Evolutionary conservation across 371 early-diverging fungal genomes (phyloP).

Genomic region (Sanchytrium tribonematis): DNA sequence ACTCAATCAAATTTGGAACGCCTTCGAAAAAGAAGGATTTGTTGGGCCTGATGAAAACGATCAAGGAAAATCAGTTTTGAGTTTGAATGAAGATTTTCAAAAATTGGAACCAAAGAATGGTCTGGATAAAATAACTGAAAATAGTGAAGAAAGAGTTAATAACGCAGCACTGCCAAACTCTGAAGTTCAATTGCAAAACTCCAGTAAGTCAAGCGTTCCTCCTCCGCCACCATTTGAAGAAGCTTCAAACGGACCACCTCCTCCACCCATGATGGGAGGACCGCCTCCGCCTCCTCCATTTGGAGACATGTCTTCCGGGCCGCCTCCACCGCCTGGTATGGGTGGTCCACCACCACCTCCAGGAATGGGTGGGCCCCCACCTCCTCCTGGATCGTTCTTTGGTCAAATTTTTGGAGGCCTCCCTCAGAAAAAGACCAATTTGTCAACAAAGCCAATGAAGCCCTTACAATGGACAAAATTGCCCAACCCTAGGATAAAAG

Average conservation of each 20-base stretch:
- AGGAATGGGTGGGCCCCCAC: slow-evolving; percentile 1
- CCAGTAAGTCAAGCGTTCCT: slow-evolving; percentile 4
- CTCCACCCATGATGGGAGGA: neutral
- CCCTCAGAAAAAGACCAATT: slow-evolving; percentile 13
- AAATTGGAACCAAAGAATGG: neutral
- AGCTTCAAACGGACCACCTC: slow-evolving; percentile 3
- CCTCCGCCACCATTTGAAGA: slow-evolving; percentile 7
- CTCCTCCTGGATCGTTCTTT: neutral
- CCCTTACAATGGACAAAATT: slow-evolving; percentile 25
- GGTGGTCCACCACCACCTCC: slow-evolving; percentile 4
- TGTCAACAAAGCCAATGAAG: slow-evolving; percentile 20
- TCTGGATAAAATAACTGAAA: neutral
- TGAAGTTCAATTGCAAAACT: slow-evolving; percentile 4
- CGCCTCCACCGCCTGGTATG: slow-evolving; percentile 6
- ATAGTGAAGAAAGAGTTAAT: slow-evolving; percentile 10
- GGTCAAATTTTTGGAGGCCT: slow-evolving; percentile 7
- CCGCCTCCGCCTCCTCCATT: slow-evolving; percentile 5
- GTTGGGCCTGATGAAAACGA: neutral
- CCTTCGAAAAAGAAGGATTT: neutral
- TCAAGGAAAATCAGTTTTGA: neutral
- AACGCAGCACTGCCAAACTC: slow-evolving; percentile 5
- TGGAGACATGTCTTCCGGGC: neutral
- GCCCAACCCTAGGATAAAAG: slow-evolving; percentile 11
- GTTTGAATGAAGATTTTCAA: neutral
- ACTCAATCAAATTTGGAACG: neutral